Conservation (phyloP, 495 filamentous ascomycete species). For the Geoglossum glabrum region DNA sequence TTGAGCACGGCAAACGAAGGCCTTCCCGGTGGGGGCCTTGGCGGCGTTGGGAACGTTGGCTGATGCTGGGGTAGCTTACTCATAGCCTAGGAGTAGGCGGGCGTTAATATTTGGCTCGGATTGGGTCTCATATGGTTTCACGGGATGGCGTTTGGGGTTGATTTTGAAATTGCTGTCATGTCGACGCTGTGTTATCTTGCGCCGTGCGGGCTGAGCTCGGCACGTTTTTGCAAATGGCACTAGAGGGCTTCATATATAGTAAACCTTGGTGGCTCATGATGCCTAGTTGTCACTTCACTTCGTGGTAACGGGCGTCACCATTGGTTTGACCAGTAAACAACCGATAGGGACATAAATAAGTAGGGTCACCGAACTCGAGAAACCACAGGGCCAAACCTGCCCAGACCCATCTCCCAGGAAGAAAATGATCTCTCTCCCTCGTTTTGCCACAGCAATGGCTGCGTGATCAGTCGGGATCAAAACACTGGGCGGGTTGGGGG, state of each 20-base stretch:
- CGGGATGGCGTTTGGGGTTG: background rate
- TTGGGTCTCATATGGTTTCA: background rate
- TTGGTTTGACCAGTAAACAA: background rate
- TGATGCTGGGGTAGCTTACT: background rate
- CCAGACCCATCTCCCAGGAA: too few relatives aligned
- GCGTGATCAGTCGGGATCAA: too few relatives aligned
- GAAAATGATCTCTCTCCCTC: too few relatives aligned
- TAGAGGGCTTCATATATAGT: too few relatives aligned
- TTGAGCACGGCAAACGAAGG: conserved; percentile 57
- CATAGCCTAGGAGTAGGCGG: background rate
- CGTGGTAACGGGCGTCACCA: background rate
- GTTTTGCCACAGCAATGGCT: too few relatives aligned
- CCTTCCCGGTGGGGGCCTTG: conserved; percentile 7
- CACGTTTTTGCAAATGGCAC: background rate
- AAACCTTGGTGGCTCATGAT: background rate
- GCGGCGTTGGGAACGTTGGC: background rate
- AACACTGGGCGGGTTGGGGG: background rate
- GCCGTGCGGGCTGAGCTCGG: background rate
- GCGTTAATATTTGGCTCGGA: background rate
- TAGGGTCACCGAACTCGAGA: too few relatives aligned
- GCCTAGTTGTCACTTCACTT: background rate
- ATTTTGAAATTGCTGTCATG: background rate
- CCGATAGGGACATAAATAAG: background rate
- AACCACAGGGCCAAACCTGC: too few relatives aligned
- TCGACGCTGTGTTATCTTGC: background rate